A percentile compares a stretch with the other conserved stretches of the same genome.
Conservation (phyloP, 2,329 filamentous ascomycete species). For the Helotiales sp. region DNA sequence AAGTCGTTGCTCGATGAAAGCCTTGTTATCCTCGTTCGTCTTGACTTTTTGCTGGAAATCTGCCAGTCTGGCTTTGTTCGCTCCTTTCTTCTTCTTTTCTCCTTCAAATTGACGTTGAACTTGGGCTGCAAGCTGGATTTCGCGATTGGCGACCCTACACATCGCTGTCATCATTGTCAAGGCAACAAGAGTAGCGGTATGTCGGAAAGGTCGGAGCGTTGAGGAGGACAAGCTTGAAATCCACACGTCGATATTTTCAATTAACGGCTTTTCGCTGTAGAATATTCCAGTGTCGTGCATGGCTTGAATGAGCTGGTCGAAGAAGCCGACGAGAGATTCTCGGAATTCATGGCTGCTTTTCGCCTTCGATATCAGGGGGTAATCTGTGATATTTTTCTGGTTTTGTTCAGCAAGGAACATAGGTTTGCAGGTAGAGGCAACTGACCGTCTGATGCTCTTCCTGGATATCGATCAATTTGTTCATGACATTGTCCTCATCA, state of each 20-base stretch:
- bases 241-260: constrained; percentile 92
- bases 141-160: constrained; percentile 72
- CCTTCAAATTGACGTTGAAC: constrained; percentile 79
- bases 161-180: constrained; percentile 80
- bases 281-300: constrained; percentile 83
- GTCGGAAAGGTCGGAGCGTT: constrained; percentile 84
- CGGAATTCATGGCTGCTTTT: constrained; percentile 81
- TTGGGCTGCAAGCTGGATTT: constrained; percentile 75
- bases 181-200: constrained; percentile 87
- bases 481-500: constrained; percentile 85
- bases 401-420: background rate
- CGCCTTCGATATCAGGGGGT: constrained; percentile 84
- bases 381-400: constrained; percentile 80
- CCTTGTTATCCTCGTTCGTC: constrained; percentile 43
- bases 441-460: constrained; percentile 80
- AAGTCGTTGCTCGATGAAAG: constrained; percentile 71
- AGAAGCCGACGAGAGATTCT: constrained; percentile 77
- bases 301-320: constrained; percentile 74
- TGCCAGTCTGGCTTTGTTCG: constrained; percentile 79
- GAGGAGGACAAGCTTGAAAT: constrained; percentile 90
- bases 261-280: constrained; percentile 71
- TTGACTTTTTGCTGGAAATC: constrained; percentile 75
- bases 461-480: constrained; percentile 82
- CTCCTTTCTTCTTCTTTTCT: constrained; percentile 73
- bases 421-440: constrained; percentile 9